Base-by-base conservation (phyloP, 192 early-diverging fungal genomes). In the Chytriomyces sp. region DNA sequence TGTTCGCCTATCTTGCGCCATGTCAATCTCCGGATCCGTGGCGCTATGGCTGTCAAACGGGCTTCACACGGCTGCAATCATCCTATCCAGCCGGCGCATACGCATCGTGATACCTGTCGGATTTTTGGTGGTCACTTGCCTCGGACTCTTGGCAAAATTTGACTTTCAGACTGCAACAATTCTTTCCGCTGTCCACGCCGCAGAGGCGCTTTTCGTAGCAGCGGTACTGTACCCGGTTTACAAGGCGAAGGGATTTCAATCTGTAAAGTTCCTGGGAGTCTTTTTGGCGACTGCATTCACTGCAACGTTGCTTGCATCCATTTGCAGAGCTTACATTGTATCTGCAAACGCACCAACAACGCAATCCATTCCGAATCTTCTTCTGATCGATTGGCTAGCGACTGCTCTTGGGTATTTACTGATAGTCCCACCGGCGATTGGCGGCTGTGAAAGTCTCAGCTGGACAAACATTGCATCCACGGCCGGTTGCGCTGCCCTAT, bases 321-420 rank as follows among this genome's bases (percentile, higher is more conserved):
- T 61, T 7, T 60, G 59, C 6, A 9, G 71, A 45, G 60, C 71
- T 7, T 24, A 62, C 10, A 47, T 73, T 18, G 7, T 73, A 43
- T 6, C 24, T 26, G 45, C 10, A 5, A 45, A 43, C 11, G 11
- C 7, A 35, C 59, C 45, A 62, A 62, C 59, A n/a, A 18, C 71
- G 8, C n/a, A 62, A 10, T 23, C n/a, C 24, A 11, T 73, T n/a
- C 18, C 71, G 2, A 16, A 73, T 43, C 43, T n/a, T 9, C 10
- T 73, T 62, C 61, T 73, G 10, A 13, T 73, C 1, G 71, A 73
- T 11, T 73, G 71, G 71, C 10, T 43, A 45, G 53, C 71, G 20
- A 73, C 43, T 7, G 60, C 49, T 73, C 50, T 57, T 16, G 59
- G 71, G 24, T 10, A 62, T 61, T 16, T 62, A 46, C 60, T 62